Evolutionary conservation across 352 stramenopile genomes (phyloP), one percentile per base, ranked within the genome.

Genomic region (Pythium diclinum): DNA sequence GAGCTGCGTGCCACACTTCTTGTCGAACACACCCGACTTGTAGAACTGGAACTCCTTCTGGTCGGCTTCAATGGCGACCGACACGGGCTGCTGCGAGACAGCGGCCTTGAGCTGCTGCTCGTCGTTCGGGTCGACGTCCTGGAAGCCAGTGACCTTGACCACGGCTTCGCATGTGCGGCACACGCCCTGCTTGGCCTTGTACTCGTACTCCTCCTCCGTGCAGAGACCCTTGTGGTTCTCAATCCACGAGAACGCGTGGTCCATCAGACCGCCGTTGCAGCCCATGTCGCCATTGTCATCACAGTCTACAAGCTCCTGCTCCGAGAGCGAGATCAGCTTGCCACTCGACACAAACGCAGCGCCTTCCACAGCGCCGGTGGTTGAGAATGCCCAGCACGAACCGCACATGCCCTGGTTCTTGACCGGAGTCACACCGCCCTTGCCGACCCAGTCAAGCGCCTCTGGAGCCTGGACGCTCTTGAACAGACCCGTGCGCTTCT

Each of bases 271-370:
- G 28, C 97, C 97, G 64, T 95, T 96, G 83, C 97, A 99, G 60
- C 96, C 97, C 74, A 97, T 88, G 81, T 99, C 94, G 56, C 90
- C 86, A 67, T 92, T 91, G 65, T 94, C 58, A 72, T 99, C 96
- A 68, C 97, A 99, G 80, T 98, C 95, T 46, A 99, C 88, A 21
- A 99, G 89, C 65, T 99, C 87, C 77, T 99, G 97, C 77, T 99
- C 97, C 40, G 94, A 99, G 23, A 99, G 77, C 49, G 77, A 89
- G 4, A 90, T 61, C 2, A 99, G 85, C 63, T 94, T 88, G 36
- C 90, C 89, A 47, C 74, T 98, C 17, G 97, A 78, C 21, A 99
- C 84, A 59, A 95, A 99, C 56, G 97, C 81, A 16, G 93, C 95
- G n/a, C 97, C 97, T 80, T 99, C 98, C 47, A 99, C 94, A 0